Base-by-base conservation (phyloP, 257 asterid species). In the Solanum bukasovii region DNA sequence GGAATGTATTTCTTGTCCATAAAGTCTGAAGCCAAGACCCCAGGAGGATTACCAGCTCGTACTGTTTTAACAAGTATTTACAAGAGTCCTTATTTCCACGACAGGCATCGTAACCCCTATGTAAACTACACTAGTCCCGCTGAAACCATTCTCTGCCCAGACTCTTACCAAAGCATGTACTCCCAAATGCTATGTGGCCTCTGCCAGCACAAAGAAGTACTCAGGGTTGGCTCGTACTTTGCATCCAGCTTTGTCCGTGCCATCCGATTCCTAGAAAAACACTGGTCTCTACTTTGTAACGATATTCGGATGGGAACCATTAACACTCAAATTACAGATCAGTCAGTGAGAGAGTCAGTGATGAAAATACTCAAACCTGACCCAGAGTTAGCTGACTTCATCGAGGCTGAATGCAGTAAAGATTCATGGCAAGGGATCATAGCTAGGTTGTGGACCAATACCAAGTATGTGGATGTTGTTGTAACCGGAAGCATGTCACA, bases 401-500 rank as follows among this genome's bases (percentile, higher is more conserved):
- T 86, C 21, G 71, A 86, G 34, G 70, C 56, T 25, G 79, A 84
- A 59, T 77, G 84, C 84, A 77, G 84, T 42, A 78, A 7, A 42
- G 84, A 78, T 3, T 78, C 84, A 78, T 42, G 84, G 63, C 23
- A 78, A 40, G 63, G 84, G 35, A 78, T 78, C 84, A 78, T 25
- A 2, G 6, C n/a, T 25, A 40, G 84, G 37, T 13, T 78, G 63
- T 78, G 84, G 84, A 37, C 84, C 13, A 78, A 78, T 4, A 65
- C 77, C 25, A 84, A 37, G 59, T 84, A 84, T 65, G 79, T 84
- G 44, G 72, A 44, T 71, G 84, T 12, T 68, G 2, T 71, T 72
- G 49, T 86, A 21, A 86, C 70, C 10, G 88, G 84, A 75, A 86
- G 44, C 59, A 86, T 86, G 88, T 44, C 88, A 20, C 88, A 86